phyloP scores from a whole-genome alignment of 2,329 filamentous ascomycete genomes.

The Neophaeococcomyces mojaviensis region DNA sequence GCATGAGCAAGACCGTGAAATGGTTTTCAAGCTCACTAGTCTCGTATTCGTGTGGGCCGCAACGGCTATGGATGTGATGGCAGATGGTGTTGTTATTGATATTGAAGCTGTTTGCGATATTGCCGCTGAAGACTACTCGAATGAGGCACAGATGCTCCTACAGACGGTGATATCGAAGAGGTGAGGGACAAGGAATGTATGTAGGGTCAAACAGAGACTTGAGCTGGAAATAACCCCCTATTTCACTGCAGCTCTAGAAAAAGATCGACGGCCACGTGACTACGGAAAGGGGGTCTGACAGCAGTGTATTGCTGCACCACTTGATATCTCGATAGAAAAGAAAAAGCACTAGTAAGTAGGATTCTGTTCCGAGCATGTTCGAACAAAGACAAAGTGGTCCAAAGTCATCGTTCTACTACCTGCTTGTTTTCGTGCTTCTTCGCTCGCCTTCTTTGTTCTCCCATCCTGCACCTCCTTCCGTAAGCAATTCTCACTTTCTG shows the following conservation, averaged over 20 bases:
- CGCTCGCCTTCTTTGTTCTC: neutral
- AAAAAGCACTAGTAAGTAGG: too few relatives aligned
- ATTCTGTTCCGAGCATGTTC: neutral
- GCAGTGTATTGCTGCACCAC: too few relatives aligned
- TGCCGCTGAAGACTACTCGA: neutral
- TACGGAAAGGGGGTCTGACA: too few relatives aligned
- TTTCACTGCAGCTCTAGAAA: too few relatives aligned
- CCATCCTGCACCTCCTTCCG: neutral
- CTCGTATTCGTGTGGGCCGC: neutral
- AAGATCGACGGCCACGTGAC: too few relatives aligned
- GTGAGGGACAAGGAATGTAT: neutral
- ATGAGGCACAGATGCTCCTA: neutral
- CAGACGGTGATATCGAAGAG: neutral
- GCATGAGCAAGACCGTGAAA: neutral
- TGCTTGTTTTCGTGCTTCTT: neutral
- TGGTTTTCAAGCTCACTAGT: neutral
- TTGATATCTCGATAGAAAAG: too few relatives aligned
- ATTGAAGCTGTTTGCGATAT: neutral
- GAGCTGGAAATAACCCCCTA: neutral
- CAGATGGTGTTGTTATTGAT: neutral
- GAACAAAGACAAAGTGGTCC: neutral
- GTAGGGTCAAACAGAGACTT: neutral
- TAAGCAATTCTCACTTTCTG: neutral
- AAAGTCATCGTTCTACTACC: neutral
- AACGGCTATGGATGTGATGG: neutral